Conservation (phyloP, 352 stramenopile genomes). For the Halophytophthora batemanensis region DNA sequence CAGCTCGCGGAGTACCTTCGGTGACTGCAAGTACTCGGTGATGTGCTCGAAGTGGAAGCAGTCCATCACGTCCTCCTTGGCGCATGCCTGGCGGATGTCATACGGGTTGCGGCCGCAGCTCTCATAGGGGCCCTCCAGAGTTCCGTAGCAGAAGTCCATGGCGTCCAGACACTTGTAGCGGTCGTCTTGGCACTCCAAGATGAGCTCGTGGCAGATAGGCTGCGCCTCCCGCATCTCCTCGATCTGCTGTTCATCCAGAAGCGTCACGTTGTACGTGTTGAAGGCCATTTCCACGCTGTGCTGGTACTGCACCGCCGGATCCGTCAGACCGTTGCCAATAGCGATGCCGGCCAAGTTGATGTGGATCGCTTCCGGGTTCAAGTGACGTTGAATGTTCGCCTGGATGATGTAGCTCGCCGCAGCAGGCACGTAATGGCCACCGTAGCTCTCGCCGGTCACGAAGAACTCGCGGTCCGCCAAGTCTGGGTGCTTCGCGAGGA, state of each 20-base stretch:
- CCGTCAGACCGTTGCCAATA: slow-evolving; percentile 72
- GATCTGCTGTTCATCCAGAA: slow-evolving; percentile 40
- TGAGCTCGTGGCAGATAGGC: slow-evolving; percentile 53
- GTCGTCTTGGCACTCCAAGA: slow-evolving; percentile 51
- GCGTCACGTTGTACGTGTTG: slow-evolving; percentile 72
- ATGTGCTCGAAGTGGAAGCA: slow-evolving; percentile 74
- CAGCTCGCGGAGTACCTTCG: slow-evolving; percentile 29
- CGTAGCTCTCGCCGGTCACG: slow-evolving; percentile 70
- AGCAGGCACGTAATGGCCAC: slow-evolving; percentile 62
- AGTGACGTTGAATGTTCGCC: slow-evolving; percentile 31
- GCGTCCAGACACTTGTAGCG: slow-evolving; percentile 36
- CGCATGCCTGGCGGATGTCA: slow-evolving; percentile 63
- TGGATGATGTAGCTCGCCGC: slow-evolving; percentile 49
- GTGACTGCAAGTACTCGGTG: slow-evolving; percentile 67
- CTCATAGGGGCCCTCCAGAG: slow-evolving; percentile 50
- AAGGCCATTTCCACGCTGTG: slow-evolving; percentile 66
- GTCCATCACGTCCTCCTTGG: slow-evolving; percentile 47
- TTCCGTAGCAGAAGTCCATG: slow-evolving; percentile 52
- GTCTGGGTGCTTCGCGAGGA: slow-evolving; percentile 46
- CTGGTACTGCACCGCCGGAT: slow-evolving; percentile 63
- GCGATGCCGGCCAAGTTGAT: slow-evolving; percentile 60
- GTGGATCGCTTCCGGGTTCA: slow-evolving; percentile 16
- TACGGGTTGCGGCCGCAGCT: slow-evolving; percentile 62
- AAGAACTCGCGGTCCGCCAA: slow-evolving; percentile 49
- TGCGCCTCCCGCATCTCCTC: slow-evolving; percentile 51